A percentile compares a stretch with the other conserved stretches of the same genome.
These are phyloP conservation scores for Exutisphaerella laricina DNA, from an alignment of 2,329 filamentous ascomycete genomes.

Conservation along the genomic window DNA sequence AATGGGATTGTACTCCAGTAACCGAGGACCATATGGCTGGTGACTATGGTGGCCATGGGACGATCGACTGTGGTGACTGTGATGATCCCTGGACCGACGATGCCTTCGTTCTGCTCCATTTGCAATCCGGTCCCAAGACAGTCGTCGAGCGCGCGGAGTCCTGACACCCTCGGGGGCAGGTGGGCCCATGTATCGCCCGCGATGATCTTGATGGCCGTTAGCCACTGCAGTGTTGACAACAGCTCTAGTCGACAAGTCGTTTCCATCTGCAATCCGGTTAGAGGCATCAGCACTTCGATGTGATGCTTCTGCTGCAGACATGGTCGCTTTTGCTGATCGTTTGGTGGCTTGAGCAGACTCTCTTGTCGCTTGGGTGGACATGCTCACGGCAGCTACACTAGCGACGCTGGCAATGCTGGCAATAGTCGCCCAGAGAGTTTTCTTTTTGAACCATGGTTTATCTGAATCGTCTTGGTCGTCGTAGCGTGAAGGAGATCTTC, in stretches of 20 bases:
- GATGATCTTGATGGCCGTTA: slow-evolving; percentile 20
- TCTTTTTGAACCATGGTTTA: slow-evolving; percentile 22
- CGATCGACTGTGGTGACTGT: slow-evolving; percentile 4
- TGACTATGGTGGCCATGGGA: not conserved
- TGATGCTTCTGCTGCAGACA: slow-evolving; percentile 11
- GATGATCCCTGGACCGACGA: not conserved
- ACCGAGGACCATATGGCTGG: not conserved
- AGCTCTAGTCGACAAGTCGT: slow-evolving; percentile 15
- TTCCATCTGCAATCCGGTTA: slow-evolving; percentile 12
- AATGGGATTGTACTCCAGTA: slow-evolving; percentile 1
- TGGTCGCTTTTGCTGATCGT: slow-evolving; percentile 10
- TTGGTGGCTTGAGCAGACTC: slow-evolving; percentile 14
- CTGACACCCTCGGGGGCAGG: not conserved
- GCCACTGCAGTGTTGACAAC: slow-evolving; percentile 21
- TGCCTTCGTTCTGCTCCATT: not conserved
- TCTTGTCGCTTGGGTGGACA: slow-evolving; percentile 13
- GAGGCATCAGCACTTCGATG: slow-evolving; percentile 12
- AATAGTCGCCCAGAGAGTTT: slow-evolving; percentile 21
- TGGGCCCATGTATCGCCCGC: slow-evolving; percentile 18
- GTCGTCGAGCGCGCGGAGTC: not conserved
- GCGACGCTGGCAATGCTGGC: slow-evolving; percentile 18
- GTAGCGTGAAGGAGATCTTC: slow-evolving; percentile 2
- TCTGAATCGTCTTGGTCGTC: slow-evolving; percentile 4
- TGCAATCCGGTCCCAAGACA: slow-evolving; percentile 6
- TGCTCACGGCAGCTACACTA: slow-evolving; percentile 13